phyloP scores from a whole-genome alignment of 1,284 basidiomycete species.

The Papiliotrema terrestris region DNA sequence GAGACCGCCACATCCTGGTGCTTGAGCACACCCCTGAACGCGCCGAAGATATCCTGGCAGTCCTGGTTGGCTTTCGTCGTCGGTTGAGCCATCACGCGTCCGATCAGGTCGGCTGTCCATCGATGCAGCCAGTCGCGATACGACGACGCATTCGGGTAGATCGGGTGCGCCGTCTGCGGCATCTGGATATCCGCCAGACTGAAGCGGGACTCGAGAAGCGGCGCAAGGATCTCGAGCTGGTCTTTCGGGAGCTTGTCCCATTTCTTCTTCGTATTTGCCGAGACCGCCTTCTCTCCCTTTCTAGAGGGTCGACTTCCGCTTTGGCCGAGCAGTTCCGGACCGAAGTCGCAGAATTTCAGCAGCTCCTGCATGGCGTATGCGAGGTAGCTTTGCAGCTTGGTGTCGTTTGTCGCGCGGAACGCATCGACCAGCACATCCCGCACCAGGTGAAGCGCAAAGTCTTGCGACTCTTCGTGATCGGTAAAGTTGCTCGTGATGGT shows the following conservation, averaged over 20 bases:
- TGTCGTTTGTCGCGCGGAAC: conserved; percentile 89
- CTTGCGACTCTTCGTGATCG: conserved; percentile 71
- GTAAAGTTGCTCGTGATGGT: conserved; percentile 78
- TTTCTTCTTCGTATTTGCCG: conserved; percentile 63
- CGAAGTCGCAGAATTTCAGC: conserved; percentile 83
- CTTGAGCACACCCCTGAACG: conserved; percentile 73
- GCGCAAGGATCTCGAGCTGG: conserved; percentile 81
- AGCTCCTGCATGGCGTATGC: conserved; percentile 93
- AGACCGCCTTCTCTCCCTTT: conserved; percentile 51
- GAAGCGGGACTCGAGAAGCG: conserved; percentile 77
- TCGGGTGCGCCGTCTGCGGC: conserved; percentile 58
- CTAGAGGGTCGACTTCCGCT: neutral
- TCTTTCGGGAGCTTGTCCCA: conserved; percentile 77
- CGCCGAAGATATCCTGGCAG: conserved; percentile 63
- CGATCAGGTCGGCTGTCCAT: conserved; percentile 85
- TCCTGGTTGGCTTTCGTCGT: conserved; percentile 33
- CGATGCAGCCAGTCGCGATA: conserved; percentile 95
- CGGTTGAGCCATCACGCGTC: conserved; percentile 48
- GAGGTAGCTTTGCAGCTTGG: conserved; percentile 83
- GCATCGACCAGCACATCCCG: conserved; percentile 83
- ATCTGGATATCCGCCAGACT: conserved; percentile 22
- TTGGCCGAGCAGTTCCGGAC: conserved; percentile 50
- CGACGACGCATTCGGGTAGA: conserved; percentile 71
- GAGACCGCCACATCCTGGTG: conserved; percentile 90
- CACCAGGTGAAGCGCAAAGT: conserved; percentile 84